Base-by-base conservation (phyloP, 106 monocot genomes). In the Acorus gramineus region DNA sequence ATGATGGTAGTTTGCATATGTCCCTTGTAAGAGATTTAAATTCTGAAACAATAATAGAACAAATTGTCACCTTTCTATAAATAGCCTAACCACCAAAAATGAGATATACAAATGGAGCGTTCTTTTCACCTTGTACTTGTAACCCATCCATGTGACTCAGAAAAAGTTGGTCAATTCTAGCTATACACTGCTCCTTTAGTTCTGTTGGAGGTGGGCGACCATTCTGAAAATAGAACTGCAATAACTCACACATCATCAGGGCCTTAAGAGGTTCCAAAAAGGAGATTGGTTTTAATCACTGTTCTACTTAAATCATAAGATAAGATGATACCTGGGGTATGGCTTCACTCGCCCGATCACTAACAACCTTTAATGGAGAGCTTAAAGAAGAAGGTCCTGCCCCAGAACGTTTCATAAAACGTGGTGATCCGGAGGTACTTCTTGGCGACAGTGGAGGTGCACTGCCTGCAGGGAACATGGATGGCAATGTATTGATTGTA, bases 151-250 rank as follows among this genome's bases (percentile, higher is more conserved):
- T n/a, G 28, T 28, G 28, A 47, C 63, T 48, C 8, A 63, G 11
- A 48, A 63, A 63, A 46, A 63, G 5, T 47, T 48, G 10, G 8
- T 63, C 63, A 47, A 66, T 66, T 66, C 52, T 66, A 42, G 65
- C 51, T 8, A 66, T 14, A 44, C 11, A 13, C 43, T 42, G 49
- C 10, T 66, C 65, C 11, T 66, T 66, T 49, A 66, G 4, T 8
- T 66, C 65, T 10, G 47, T 66, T 66, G 65, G 42, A 52, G 65
- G 65, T 43, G 65, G 65, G 7, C 65, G 65, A 6, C 65, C 65
- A 66, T 66, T 66, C 52, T 50, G 11, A 42, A 66, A 66, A 66
- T 66, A 66, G 65, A 66, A 66, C 65, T 66, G 13, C 52, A 54
- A 3, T 6, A 63, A 63, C 46, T 4, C 42, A 63, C n/a, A 5